Evolutionary conservation across 2,329 filamentous ascomycete genomes (phyloP).

Genomic region (Xylariales sp.): DNA sequence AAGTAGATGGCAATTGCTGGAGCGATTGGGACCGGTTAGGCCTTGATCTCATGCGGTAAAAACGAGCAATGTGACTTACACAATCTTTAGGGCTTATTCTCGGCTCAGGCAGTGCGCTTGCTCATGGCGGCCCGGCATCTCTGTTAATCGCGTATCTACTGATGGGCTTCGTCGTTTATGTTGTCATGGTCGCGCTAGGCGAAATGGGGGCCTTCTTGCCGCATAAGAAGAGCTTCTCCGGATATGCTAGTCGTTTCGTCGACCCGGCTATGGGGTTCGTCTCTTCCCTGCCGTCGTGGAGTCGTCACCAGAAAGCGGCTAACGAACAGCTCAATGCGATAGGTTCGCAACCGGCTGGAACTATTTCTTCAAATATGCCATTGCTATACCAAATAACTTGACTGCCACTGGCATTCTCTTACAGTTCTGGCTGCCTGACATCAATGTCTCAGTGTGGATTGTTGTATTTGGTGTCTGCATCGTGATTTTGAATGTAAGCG

Average conservation of each 20-base stretch:
- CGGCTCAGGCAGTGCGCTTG: constrained; percentile 28
- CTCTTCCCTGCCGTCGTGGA: too few relatives aligned
- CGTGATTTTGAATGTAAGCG: constrained; percentile 21
- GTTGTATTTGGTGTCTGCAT: constrained; percentile 39
- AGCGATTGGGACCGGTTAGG: too few relatives aligned
- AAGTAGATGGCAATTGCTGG: too few relatives aligned
- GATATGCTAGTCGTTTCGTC: constrained; percentile 23
- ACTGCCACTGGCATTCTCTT: background rate
- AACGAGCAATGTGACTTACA: too few relatives aligned
- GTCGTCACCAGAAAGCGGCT: too few relatives aligned
- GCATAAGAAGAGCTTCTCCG: constrained; percentile 14
- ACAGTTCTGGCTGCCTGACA: constrained; percentile 1
- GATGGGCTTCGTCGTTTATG: constrained; percentile 39
- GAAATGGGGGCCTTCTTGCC: constrained; percentile 26
- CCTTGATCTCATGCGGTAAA: too few relatives aligned
- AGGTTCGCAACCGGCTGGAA: constrained; percentile 38
- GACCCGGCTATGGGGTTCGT: constrained; percentile 19
- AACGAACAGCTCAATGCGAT: too few relatives aligned
- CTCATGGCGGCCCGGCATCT: constrained; percentile 27
- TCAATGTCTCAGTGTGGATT: constrained; percentile 1
- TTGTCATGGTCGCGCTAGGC: constrained; percentile 11
- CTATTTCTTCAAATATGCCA: constrained; percentile 13
- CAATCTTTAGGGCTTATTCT: constrained; percentile 45
- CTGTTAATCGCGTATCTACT: constrained; percentile 41
- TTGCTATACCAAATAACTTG: background rate